Base-by-base conservation (phyloP, 768 basidiomycete genomes). In the Lepiota brunneoincarnata region DNA sequence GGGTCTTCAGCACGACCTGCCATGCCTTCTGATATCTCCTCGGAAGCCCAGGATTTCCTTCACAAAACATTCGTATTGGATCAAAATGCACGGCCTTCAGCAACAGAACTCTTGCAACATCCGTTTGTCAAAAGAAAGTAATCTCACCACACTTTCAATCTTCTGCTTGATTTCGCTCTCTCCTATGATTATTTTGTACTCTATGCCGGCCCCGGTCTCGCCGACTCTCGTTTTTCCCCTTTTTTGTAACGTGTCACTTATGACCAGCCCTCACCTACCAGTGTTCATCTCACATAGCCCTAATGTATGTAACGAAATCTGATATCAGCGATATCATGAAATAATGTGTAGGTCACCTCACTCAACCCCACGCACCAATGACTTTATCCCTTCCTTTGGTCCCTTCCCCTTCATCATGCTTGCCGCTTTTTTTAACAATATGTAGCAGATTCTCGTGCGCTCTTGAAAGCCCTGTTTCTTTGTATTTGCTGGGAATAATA, bases 11-110 rank as follows among this genome's bases (percentile, higher is more conserved):
- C 89, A 10, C 86, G 87, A 64, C 95, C 97, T 0, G 75, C 86
- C 2, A 91, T 91, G 51, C 97, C 97, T 0, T 83, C 87, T 0
- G 96, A 99, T 65, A 95, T 98, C 50, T 92, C 93, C 2, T 59
- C 83, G 1, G 93, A 96, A 11, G 93, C 93, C 0, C 87, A 89
- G 47, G 86, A 89, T 60, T 96, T 98, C 73, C 76, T 99, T 44
- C 78, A 82, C 21, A 79, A 80, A 58, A 94, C 95, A 3, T 97
- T 98, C 64, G 90, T 93, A 58, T 73, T 93, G 41, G 81, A 97
- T 60, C 87, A 93, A 55, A 79, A 84, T 59, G 80, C 80, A 24
- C 82, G 94, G 46, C 93, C 93, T 4, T 81, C 87, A 15, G 93
- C 93, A 7, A 75, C 77, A 1, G 87, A 85, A 59, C 74, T 96